Evolutionary conservation across 2,329 filamentous ascomycete species (phyloP).

Genomic region (Neopestalotiopsis rosae): DNA sequence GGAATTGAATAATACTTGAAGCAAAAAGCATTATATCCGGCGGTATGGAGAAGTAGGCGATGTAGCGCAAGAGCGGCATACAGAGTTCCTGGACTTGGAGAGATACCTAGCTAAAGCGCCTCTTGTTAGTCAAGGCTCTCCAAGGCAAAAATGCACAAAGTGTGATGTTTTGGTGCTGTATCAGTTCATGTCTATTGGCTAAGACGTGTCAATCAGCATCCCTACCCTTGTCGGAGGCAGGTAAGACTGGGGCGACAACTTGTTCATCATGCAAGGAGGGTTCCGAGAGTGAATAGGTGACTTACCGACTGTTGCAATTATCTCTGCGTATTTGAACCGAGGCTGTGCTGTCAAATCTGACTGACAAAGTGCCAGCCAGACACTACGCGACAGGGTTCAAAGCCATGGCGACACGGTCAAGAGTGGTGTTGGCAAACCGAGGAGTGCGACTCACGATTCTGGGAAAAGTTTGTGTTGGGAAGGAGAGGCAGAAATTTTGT

Average conservation of each 20-base stretch:
- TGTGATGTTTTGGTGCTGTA: constrained; percentile 14
- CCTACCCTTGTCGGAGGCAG: constrained; percentile 34
- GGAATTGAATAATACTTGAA: constrained; percentile 52
- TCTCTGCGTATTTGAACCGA: no score
- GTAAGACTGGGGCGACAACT: constrained; percentile 66
- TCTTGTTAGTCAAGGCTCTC: not conserved
- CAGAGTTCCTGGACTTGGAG: not conserved
- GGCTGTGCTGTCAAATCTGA: not conserved
- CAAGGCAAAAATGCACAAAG: constrained; percentile 8
- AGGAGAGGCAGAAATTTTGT: constrained; percentile 11
- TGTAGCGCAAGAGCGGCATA: not conserved
- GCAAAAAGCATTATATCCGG: constrained; percentile 44
- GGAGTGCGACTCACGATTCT: constrained; percentile 15
- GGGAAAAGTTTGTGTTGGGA: constrained; percentile 24
- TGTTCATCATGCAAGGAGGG: constrained; percentile 54
- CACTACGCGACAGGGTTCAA: not conserved
- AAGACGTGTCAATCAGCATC: constrained; percentile 62
- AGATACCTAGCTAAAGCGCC: not conserved
- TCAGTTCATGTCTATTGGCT: constrained; percentile 51
- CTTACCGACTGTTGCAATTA: not conserved
- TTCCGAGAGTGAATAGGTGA: not conserved
- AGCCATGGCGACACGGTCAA: not conserved
- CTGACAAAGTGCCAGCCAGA: not conserved
- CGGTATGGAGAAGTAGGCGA: not conserved
- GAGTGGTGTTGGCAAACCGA: not conserved